Percentiles rank a stretch among this genome's conserved stretches.
Evolutionary conservation across 1,139 yeast species (phyloP).

Genomic region (Arxiozyma slooffiae): DNA sequence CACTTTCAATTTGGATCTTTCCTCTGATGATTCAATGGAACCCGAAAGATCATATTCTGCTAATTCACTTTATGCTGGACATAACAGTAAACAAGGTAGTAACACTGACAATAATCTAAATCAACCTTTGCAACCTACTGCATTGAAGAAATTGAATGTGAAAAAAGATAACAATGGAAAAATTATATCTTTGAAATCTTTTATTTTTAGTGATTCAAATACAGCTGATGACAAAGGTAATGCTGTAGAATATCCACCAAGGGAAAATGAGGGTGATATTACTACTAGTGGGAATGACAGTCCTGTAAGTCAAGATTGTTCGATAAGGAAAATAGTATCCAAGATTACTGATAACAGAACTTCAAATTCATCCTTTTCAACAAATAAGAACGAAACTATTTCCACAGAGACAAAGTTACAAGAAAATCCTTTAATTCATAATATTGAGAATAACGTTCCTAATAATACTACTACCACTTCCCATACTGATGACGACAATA

Average conservation of each 20-base stretch:
- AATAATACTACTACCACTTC: background rate
- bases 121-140: background rate
- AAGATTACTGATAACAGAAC: background rate
- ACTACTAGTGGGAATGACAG: background rate
- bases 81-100: background rate
- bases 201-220: background rate
- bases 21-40: slow-evolving; percentile 10
- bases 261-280: background rate
- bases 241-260: background rate
- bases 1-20: slow-evolving; percentile 13
- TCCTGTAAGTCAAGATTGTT: background rate
- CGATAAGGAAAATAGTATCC: background rate
- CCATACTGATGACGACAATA: background rate
- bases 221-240: background rate
- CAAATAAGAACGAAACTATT: background rate
- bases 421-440: background rate
- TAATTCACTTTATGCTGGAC: background rate
- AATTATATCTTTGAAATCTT: background rate
- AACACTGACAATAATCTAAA: background rate
- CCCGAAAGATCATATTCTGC: slow-evolving; percentile 4
- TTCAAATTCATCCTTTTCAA: background rate
- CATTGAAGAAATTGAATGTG: background rate
- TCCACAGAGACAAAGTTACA: background rate
- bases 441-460: background rate
- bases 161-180: background rate